These are phyloP conservation scores for Agaricus subrufescens DNA, from an alignment of 768 basidiomycete genomes.

Conservation along the genomic window DNA sequence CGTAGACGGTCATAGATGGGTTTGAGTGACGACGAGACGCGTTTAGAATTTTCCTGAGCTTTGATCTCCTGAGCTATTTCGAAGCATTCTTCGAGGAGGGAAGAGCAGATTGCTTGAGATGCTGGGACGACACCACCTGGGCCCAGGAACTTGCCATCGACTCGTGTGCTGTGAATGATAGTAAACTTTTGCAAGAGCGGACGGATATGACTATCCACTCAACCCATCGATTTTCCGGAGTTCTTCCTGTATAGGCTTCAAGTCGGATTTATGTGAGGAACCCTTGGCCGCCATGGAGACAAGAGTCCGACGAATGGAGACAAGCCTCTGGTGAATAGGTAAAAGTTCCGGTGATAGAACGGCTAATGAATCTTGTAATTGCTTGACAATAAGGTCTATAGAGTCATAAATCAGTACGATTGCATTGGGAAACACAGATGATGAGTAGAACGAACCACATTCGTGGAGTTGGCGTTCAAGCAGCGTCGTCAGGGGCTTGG, in stretches of 20 bases:
- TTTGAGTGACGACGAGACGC: conserved; percentile 80
- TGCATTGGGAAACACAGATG: not conserved
- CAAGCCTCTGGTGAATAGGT: conserved; percentile 85
- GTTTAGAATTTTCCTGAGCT: conserved; percentile 84
- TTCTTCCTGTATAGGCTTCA: conserved; percentile 89
- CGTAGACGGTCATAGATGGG: conserved; percentile 91
- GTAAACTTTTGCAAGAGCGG: conserved; percentile 12
- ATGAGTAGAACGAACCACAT: conserved; percentile 62
- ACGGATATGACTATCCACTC: conserved; percentile 41
- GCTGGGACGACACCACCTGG: conserved; percentile 86
- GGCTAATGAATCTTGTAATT: conserved; percentile 80
- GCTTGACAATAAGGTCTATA: conserved; percentile 69
- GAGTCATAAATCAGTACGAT: not conserved
- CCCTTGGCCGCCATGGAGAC: conserved; percentile 86
- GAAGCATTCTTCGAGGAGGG: conserved; percentile 94
- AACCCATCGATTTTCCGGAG: conserved; percentile 95
- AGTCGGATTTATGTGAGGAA: conserved; percentile 77
- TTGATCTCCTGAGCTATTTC: conserved; percentile 94
- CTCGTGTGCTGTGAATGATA: conserved; percentile 64
- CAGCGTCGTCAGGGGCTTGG: conserved; percentile 82
- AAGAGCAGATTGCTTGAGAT: conserved; percentile 88
- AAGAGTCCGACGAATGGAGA: conserved; percentile 84
- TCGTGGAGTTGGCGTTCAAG: conserved; percentile 88
- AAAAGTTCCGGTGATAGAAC: conserved; percentile 87
- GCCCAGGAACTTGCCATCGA: conserved; percentile 93